These are phyloP conservation scores for Umbilicus rupestris DNA, from an alignment of 164 flowering plant genomes.

Conservation along the genomic window DNA sequence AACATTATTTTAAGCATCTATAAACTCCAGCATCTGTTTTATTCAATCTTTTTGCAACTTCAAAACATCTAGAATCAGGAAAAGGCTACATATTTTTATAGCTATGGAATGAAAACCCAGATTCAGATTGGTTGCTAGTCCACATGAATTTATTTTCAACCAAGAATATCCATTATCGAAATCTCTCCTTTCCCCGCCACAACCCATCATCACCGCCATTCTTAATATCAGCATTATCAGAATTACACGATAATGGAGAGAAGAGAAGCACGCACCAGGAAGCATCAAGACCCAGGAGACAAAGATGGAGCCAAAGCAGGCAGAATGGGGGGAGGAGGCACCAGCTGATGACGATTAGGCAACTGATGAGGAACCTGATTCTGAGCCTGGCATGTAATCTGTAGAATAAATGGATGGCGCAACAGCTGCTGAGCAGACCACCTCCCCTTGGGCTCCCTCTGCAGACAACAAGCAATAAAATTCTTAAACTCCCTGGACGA, in stretches of 20 bases:
- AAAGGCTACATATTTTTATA: not conserved
- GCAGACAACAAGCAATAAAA: constrained; percentile 63
- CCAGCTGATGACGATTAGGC: too few species aligned
- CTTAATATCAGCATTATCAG: not conserved
- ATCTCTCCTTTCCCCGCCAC: not conserved
- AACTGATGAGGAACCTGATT: constrained; percentile 14
- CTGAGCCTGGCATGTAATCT: constrained; percentile 8
- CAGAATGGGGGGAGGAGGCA: constrained; percentile 13
- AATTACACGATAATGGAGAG: not conserved
- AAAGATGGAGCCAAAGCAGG: constrained; percentile 1
- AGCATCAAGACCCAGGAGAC: not conserved
- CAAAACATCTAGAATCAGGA: too few species aligned
- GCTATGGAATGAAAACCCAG: not conserved
- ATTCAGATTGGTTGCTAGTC: too few species aligned
- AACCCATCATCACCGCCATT: not conserved
- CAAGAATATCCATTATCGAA: not conserved
- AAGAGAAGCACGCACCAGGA: not conserved
- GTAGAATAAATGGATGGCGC: constrained; percentile 52
- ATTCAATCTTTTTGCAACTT: too few species aligned
- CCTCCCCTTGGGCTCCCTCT: constrained; percentile 53
- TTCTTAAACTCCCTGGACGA: constrained; percentile 62
- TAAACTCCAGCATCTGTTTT: too few species aligned
- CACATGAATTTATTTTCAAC: not conserved
- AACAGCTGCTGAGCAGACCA: constrained; percentile 52
- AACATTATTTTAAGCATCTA: too few species aligned